Evolutionary conservation across 345 rosid genomes (phyloP), one percentile per base, ranked within the genome.

Genomic region (Diplotaxis tenuifolia): DNA sequence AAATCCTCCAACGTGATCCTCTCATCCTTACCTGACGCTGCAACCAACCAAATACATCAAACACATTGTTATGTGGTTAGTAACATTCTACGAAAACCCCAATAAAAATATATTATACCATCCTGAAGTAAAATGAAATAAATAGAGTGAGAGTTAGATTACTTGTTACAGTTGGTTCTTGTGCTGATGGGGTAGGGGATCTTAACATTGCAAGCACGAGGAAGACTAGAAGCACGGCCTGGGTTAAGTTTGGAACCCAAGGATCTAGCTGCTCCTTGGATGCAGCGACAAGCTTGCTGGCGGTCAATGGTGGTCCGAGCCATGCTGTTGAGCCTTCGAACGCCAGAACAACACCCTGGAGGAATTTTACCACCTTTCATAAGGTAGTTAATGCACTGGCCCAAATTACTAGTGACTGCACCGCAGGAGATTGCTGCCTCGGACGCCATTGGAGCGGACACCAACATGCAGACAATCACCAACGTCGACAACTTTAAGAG

Each of bases 141-240:
- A 12, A 16, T 21, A 63, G 29, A 38, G 59, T 29, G 50, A 18
- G 61, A 70, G 22, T 53, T 25, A 16, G 9, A 25, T 54, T 73
- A 87, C 92, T 9, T 74, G 70, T 49, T 28, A 83, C 92, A 87
- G 84, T 84, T 72, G 32, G 83, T 78, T 77, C 75, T 59, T 29
- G 80, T 55, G 69, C 84, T 81, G 89, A 87, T 82, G 75, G 83
- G 82, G 86, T 83, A 89, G 36, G 92, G 78, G 61, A 89, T 49
- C 60, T 36, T 68, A 64, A 87, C 86, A 3, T 73, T 71, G 65
- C 92, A 89, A 12, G 78, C 75, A 23, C 67, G 6, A 0, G 92
- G 92, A 21, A 89, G 84, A 70, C 71, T 19, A 64, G 75, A 71
- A 56, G 80, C 80, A 76, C 80, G 75, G 3, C 49, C 38, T 9